Evolutionary conservation across 2,329 filamentous ascomycete species (phyloP).

Genomic region (Aureobasidium sp.): DNA sequence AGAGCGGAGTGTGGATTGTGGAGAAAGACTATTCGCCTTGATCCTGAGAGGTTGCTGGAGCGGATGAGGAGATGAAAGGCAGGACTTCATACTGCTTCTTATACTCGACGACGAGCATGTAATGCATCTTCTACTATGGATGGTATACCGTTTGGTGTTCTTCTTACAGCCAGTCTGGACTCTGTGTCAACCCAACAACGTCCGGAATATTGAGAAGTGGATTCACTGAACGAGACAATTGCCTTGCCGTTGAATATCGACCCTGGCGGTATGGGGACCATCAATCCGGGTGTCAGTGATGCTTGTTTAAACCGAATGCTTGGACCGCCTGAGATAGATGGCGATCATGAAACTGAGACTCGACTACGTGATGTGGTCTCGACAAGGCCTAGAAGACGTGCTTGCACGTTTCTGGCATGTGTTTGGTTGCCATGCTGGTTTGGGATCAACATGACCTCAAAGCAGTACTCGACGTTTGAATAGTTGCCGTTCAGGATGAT

Average conservation of each 20-base stretch:
- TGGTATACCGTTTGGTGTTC: neutral
- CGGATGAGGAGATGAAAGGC: neutral
- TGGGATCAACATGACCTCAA: neutral
- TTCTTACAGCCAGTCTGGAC: neutral
- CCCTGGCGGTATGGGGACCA: neutral
- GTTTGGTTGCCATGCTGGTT: neutral
- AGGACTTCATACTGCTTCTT: neutral
- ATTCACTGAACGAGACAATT: neutral
- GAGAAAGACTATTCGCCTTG: neutral
- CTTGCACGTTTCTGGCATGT: neutral
- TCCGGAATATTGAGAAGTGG: conserved; percentile 3
- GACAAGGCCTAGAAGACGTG: neutral
- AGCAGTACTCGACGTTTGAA: neutral
- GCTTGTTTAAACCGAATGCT: neutral
- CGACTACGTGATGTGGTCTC: neutral
- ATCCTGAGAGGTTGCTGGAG: neutral
- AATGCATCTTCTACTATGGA: neutral
- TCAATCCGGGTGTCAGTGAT: neutral
- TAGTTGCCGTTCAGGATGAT: neutral
- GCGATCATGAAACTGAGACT: neutral
- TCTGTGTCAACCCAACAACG: conserved; percentile 2
- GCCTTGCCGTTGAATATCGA: neutral
- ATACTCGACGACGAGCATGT: neutral
- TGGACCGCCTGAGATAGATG: neutral
- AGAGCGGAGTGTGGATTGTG: neutral